Evolutionary conservation across 2,329 filamentous ascomycete genomes (phyloP).

Genomic region (Leptographium galeiforme): DNA sequence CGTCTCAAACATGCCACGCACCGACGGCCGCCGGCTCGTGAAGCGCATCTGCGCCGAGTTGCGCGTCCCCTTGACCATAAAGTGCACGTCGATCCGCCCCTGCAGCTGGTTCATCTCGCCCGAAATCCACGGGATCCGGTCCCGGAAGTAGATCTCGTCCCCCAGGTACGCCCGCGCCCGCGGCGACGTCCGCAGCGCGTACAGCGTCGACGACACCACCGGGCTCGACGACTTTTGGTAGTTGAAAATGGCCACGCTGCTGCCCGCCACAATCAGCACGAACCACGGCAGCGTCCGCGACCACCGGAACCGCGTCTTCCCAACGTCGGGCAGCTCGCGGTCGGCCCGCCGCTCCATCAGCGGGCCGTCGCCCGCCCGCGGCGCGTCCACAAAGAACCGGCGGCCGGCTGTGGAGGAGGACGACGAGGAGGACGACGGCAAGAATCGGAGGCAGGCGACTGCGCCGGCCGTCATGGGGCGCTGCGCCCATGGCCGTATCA

Average conservation of each 20-base stretch:
- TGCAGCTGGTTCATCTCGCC: conserved; percentile 89
- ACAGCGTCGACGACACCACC: conserved; percentile 76
- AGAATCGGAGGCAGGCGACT: background rate
- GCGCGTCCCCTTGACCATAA: conserved; percentile 71
- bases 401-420: conserved; percentile 13
- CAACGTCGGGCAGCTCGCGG: conserved; percentile 47
- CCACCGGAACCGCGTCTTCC: conserved; percentile 44
- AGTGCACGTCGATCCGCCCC: conserved; percentile 76
- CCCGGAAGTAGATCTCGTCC: conserved; percentile 72
- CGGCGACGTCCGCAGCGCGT: conserved; percentile 72
- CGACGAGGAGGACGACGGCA: background rate
- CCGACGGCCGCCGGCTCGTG: conserved; percentile 52
- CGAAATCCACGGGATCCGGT: conserved; percentile 69
- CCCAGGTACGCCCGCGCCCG: conserved; percentile 66
- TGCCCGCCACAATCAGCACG: conserved; percentile 52
- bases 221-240: conserved; percentile 92
- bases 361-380: conserved; percentile 46
- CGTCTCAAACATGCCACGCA: conserved; percentile 63
- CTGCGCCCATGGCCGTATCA: conserved; percentile 4
- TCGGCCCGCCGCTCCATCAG: conserved; percentile 52
- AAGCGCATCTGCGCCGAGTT: conserved; percentile 65
- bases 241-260: conserved; percentile 88
- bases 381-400: conserved; percentile 39
- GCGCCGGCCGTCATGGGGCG: background rate
- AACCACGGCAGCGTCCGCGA: conserved; percentile 69